phyloP scores from a whole-genome alignment of 768 basidiomycete genomes.

The Auricularia auricula-judae region DNA sequence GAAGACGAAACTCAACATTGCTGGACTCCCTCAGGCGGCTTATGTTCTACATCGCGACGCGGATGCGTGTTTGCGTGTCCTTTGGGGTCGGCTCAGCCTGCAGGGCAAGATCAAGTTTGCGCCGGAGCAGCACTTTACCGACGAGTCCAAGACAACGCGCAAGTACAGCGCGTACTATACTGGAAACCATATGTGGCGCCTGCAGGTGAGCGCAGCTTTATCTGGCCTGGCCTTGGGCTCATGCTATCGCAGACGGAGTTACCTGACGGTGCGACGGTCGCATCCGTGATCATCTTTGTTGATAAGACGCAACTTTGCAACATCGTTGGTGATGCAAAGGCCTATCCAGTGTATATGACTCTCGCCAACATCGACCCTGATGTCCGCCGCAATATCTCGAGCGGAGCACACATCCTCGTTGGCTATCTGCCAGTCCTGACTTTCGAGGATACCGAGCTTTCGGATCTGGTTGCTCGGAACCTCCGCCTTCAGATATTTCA shows the following conservation, averaged over 20 bases:
- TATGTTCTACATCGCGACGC: not conserved
- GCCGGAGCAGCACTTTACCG: not conserved
- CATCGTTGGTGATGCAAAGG: not conserved
- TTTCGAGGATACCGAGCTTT: conserved; percentile 11
- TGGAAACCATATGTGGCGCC: not conserved
- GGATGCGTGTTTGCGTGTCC: not conserved
- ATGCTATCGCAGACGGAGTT: not conserved
- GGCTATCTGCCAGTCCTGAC: conserved; percentile 7
- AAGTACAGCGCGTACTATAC: not conserved
- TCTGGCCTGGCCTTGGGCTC: not conserved
- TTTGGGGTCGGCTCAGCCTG: not conserved
- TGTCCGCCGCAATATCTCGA: not conserved
- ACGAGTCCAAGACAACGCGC: not conserved
- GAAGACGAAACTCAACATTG: not conserved
- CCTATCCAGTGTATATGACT: conserved; percentile 15
- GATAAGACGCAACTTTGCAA: not conserved
- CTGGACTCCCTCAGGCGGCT: not conserved
- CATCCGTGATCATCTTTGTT: not conserved
- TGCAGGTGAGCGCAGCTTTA: not conserved
- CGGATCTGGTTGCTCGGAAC: conserved; percentile 12
- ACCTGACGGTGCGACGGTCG: not conserved
- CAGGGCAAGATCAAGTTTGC: not conserved
- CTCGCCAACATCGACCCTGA: conserved; percentile 4
- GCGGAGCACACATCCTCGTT: conserved; percentile 4
- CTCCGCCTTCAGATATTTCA: conserved; percentile 21